Evolutionary conservation across 2,329 filamentous ascomycete genomes (phyloP).

Genomic region (Fusarium brevicatenulatum): DNA sequence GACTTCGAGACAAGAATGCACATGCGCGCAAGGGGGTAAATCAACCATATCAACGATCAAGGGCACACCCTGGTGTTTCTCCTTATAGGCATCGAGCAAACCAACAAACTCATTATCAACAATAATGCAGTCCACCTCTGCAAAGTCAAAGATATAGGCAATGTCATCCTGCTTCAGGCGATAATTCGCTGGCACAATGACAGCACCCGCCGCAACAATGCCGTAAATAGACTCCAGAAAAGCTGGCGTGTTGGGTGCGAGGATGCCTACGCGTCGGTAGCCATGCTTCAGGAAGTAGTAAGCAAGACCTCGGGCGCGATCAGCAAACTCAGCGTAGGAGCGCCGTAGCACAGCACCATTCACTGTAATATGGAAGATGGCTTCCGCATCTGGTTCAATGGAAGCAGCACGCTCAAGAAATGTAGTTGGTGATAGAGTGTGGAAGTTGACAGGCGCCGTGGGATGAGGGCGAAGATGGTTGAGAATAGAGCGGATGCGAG

Average conservation of each 20-base stretch:
- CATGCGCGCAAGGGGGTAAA: background rate
- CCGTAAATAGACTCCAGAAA: slow-evolving; percentile 93
- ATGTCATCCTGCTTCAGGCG: slow-evolving; percentile 85
- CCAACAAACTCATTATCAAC: slow-evolving; percentile 82
- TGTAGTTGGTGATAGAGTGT: slow-evolving; percentile 85
- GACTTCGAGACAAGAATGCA: background rate
- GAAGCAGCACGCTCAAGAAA: slow-evolving; percentile 87
- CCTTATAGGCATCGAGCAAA: slow-evolving; percentile 74
- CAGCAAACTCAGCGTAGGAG: slow-evolving; percentile 83
- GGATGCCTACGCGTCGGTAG: slow-evolving; percentile 81
- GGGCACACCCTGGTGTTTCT: slow-evolving; percentile 69
- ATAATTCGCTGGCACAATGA: slow-evolving; percentile 75
- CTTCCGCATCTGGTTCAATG: slow-evolving; percentile 87
- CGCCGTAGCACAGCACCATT: slow-evolving; percentile 79
- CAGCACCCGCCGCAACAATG: slow-evolving; percentile 81
- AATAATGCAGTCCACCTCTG: slow-evolving; percentile 87
- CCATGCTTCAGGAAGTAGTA: slow-evolving; percentile 84
- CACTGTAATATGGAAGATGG: slow-evolving; percentile 85
- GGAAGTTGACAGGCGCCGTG: slow-evolving; percentile 67
- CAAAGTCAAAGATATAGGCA: slow-evolving; percentile 87
- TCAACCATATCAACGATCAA: slow-evolving; percentile 77
- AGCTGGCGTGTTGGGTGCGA: slow-evolving; percentile 92
- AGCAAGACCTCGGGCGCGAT: slow-evolving; percentile 86
- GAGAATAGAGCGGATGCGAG: slow-evolving; percentile 68
- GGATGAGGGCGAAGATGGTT: slow-evolving; percentile 58